Evolutionary conservation across 2,329 filamentous ascomycete genomes (phyloP), one percentile per base, ranked within the genome.

Genomic region (Beauveria sp.): DNA sequence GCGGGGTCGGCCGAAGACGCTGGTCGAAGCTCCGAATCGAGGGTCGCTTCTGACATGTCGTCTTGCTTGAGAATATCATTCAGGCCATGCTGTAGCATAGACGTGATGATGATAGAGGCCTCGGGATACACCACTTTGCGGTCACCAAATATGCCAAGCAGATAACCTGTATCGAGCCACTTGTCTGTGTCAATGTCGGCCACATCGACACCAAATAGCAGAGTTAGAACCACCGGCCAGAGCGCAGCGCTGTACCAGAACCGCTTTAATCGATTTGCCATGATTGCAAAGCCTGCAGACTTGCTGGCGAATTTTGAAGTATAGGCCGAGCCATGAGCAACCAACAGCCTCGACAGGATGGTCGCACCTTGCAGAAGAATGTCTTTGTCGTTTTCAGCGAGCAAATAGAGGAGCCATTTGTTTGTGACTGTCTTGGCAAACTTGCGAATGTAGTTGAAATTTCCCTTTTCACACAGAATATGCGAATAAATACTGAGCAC

Each of bases 391-490:
- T 90, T 85, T 70, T 97, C 92, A 8, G 91, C 91, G 55, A 97
- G 81, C 16, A 99, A 83, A 72, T 97, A 96, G 16, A 99, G 77
- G 16, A 96, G 82, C 92, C 92, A 97, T 88, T 96, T 96, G 67
- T 96, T 96, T 24, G 93, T 97, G 9, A 99, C 93, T 1, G 93
- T 96, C 69, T 89, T 90, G 5, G 92, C 91, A 77, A 99, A 97
- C 67, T 92, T 94, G 69, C 87, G 85, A 61, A 96, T 89, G 63
- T 88, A 86, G 16, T 78, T 78, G 10, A 82, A 76, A 65, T 87
- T 91, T 24, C 82, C 82, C 67, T 85, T 84, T 63, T 90, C 86
- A 68, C 92, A 96, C 10, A 97, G 78, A 12, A 96, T 79, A 28
- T 86, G 82, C 8, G 88, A 83, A 69, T 94, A 93, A 74, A 96